phyloP scores from a whole-genome alignment of 768 basidiomycete genomes.

The Kockovaella imperatae region DNA sequence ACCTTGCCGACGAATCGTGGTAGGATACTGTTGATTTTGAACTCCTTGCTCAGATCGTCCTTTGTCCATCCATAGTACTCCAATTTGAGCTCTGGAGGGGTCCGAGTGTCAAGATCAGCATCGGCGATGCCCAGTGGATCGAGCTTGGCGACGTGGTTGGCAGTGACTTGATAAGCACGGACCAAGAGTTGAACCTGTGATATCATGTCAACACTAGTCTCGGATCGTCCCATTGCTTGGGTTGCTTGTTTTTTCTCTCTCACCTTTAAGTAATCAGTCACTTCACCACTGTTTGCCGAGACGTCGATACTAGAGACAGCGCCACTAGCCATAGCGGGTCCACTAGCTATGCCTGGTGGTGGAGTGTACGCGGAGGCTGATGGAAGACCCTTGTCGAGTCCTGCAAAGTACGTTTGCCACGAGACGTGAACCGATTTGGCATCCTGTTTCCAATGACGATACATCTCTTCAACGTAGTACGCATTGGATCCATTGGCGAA shows the following conservation, averaged over 20 bases:
- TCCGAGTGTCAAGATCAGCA: constrained; percentile 68
- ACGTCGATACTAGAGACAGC: too few relatives aligned
- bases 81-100: constrained; percentile 84
- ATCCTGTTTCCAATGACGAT: constrained; percentile 67
- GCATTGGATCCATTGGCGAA: constrained; percentile 93
- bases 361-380: constrained; percentile 67
- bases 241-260: constrained; percentile 12
- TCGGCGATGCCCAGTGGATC: constrained; percentile 92
- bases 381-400: constrained; percentile 75
- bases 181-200: constrained; percentile 88
- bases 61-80: constrained; percentile 93
- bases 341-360: constrained; percentile 60
- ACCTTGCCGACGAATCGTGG: constrained; percentile 88
- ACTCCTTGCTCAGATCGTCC: constrained; percentile 86
- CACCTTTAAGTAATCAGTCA: constrained; percentile 93
- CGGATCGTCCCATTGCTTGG: not conserved
- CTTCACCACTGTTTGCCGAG: constrained; percentile 54
- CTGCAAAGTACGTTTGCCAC: constrained; percentile 90
- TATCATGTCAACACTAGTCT: not conserved
- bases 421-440: constrained; percentile 85
- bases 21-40: constrained; percentile 88
- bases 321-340: constrained; percentile 49
- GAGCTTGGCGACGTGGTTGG: constrained; percentile 89
- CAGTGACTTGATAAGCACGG: constrained; percentile 97
- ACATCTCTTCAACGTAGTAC: constrained; percentile 95